phyloP scores from a whole-genome alignment of 2,329 filamentous ascomycete species.

The Colletotrichum cordylinicola region DNA sequence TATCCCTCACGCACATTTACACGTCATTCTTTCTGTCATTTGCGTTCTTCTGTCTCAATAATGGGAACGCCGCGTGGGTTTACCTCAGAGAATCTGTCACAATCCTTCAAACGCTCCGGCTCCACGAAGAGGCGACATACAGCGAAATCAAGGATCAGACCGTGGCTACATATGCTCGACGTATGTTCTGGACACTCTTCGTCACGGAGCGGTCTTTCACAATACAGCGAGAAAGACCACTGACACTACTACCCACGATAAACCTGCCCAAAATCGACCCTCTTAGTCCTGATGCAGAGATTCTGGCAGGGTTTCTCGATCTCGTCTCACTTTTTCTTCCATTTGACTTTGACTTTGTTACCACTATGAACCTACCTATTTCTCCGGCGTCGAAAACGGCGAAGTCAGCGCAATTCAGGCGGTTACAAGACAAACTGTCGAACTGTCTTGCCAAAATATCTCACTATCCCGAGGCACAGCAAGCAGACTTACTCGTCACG shows the following conservation, averaged over 20 bases:
- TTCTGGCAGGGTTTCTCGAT: conserved; percentile 35
- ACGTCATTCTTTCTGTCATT: conserved; percentile 39
- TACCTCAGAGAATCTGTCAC: neutral
- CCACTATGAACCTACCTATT: conserved; percentile 30
- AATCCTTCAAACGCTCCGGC: neutral
- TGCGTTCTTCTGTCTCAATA: conserved; percentile 32
- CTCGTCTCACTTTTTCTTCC: conserved; percentile 31
- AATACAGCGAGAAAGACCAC: conserved; percentile 32
- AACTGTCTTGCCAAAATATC: conserved; percentile 4
- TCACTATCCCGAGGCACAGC: conserved; percentile 23
- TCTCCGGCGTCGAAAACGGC: neutral
- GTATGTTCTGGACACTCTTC: conserved; percentile 35
- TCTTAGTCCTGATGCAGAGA: conserved; percentile 27
- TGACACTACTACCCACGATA: conserved; percentile 29
- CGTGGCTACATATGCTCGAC: conserved; percentile 25
- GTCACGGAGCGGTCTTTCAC: conserved; percentile 38
- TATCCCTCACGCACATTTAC: conserved; percentile 30
- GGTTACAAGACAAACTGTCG: neutral
- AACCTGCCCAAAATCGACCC: conserved; percentile 24
- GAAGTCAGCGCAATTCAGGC: neutral
- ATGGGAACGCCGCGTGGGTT: conserved; percentile 38
- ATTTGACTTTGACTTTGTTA: conserved; percentile 32
- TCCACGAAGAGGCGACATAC: neutral
- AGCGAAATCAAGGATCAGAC: neutral
- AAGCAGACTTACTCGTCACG: conserved; percentile 30